Conservation (phyloP, 1,139 yeast genomes). For the Geotrichum europaeum region DNA sequence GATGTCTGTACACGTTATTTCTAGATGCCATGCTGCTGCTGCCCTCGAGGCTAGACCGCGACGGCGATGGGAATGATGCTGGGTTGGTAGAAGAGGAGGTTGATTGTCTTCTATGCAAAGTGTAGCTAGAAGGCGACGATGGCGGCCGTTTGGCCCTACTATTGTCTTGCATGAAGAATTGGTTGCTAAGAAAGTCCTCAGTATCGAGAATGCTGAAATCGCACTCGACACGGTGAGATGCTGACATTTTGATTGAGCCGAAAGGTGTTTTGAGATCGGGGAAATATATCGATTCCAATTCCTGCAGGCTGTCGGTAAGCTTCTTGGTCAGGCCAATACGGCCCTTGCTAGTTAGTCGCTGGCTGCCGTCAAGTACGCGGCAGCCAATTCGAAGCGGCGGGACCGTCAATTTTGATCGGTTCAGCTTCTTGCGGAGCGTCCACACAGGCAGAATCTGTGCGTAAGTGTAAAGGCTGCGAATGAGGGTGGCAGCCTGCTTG, state of each 20-base stretch:
- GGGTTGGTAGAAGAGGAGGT: slow-evolving; percentile 1
- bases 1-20: slow-evolving; percentile 6
- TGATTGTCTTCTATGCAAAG: slow-evolving; percentile 2
- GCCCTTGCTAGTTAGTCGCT: slow-evolving; percentile 74
- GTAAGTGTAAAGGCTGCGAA: slow-evolving; percentile 67
- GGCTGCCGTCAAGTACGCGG: slow-evolving; percentile 67
- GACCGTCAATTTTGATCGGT: slow-evolving; percentile 37
- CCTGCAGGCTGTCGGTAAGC: slow-evolving; percentile 43
- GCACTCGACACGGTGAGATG: slow-evolving; percentile 69
- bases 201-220: slow-evolving; percentile 63
- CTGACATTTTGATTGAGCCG: slow-evolving; percentile 69
- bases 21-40: slow-evolving; percentile 13
- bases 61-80: slow-evolving; percentile 7
- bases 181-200: slow-evolving; percentile 57
- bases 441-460: slow-evolving; percentile 67
- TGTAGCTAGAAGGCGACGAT: background rate
- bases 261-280: slow-evolving; percentile 66
- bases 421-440: slow-evolving; percentile 44
- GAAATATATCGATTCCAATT: slow-evolving; percentile 55
- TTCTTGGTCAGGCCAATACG: slow-evolving; percentile 75
- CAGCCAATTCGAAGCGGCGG: slow-evolving; percentile 47
- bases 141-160: slow-evolving; percentile 38
- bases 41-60: slow-evolving; percentile 12
- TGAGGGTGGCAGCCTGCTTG: slow-evolving; percentile 66
- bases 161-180: slow-evolving; percentile 37